phyloP scores from a whole-genome alignment of 345 rosid species.

The Aquilaria yunnanensis region DNA sequence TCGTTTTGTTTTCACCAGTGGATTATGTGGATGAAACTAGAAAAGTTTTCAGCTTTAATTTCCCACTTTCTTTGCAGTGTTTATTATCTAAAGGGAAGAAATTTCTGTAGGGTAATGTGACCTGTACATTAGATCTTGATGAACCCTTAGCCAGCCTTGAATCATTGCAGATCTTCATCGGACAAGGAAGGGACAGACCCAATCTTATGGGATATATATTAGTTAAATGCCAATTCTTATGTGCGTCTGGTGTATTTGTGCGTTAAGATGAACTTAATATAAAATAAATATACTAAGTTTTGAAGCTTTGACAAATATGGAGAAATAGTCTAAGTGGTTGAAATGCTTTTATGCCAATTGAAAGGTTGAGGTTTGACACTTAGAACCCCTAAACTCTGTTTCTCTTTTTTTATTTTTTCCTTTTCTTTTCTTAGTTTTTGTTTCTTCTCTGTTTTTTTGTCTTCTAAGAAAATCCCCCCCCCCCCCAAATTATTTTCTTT shows the following conservation, averaged over 20 bases:
- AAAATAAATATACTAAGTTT: neutral
- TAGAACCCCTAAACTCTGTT: too few relatives aligned
- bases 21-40: neutral
- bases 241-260: neutral
- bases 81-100: neutral
- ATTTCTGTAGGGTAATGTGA: conserved; percentile 14
- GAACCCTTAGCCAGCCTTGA: conserved; percentile 18
- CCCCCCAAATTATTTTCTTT: too few relatives aligned
- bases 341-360: conserved; percentile 11
- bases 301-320: neutral
- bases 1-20: neutral
- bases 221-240: neutral
- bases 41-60: neutral
- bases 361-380: neutral
- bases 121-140: conserved; percentile 6
- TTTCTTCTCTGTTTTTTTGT: too few relatives aligned
- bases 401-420: too few relatives aligned
- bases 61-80: too few relatives aligned
- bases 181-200: conserved; percentile 13
- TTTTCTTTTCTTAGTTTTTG: too few relatives aligned
- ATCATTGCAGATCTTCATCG: conserved; percentile 10
- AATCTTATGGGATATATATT: conserved; percentile 15
- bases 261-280: neutral
- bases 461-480: too few relatives aligned
- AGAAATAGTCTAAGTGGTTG: neutral